Evolutionary conservation across 345 rosid genomes (phyloP).

Genomic region (Limnanthes douglasii): DNA sequence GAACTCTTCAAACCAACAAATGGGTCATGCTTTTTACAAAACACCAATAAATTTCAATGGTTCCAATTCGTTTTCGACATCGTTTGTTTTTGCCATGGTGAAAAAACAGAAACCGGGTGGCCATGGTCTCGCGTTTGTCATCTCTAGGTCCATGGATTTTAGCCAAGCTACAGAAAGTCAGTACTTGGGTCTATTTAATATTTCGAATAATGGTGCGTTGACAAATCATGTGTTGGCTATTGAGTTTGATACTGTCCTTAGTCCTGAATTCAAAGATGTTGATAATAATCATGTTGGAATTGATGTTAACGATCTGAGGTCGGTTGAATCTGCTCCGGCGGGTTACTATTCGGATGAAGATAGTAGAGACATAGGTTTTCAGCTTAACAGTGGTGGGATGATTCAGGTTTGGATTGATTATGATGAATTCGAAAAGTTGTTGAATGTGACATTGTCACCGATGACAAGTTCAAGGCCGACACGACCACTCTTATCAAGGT

Average conservation of each 20-base stretch:
- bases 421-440: slow-evolving; percentile 9
- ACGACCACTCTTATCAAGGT: slow-evolving; percentile 30
- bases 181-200: slow-evolving; percentile 39
- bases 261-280: slow-evolving; percentile 27
- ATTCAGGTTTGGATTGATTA: slow-evolving; percentile 56
- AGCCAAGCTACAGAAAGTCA: slow-evolving; percentile 3
- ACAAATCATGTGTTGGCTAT: slow-evolving; percentile 38
- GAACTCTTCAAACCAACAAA: slow-evolving; percentile 21
- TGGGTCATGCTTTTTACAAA: slow-evolving; percentile 61
- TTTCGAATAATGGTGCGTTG: slow-evolving; percentile 11
- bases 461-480: slow-evolving; percentile 16
- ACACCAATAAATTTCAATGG: slow-evolving; percentile 26
- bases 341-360: slow-evolving; percentile 15
- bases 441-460: slow-evolving; percentile 35
- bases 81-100: slow-evolving; percentile 24
- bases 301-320: slow-evolving; percentile 29
- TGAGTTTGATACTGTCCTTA: slow-evolving; percentile 39
- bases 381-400: slow-evolving; percentile 22
- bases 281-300: slow-evolving; percentile 45
- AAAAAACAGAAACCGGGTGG: slow-evolving; percentile 17
- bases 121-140: slow-evolving; percentile 26
- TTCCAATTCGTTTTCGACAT: slow-evolving; percentile 18
- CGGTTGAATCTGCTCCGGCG: slow-evolving; percentile 17
- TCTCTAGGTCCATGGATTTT: slow-evolving; percentile 19
- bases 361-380: slow-evolving; percentile 11